A percentile compares a stretch with the other conserved stretches of the same genome.
phyloP scores from a whole-genome alignment of 352 stramenopile species.

The Phytophthora constricta region DNA sequence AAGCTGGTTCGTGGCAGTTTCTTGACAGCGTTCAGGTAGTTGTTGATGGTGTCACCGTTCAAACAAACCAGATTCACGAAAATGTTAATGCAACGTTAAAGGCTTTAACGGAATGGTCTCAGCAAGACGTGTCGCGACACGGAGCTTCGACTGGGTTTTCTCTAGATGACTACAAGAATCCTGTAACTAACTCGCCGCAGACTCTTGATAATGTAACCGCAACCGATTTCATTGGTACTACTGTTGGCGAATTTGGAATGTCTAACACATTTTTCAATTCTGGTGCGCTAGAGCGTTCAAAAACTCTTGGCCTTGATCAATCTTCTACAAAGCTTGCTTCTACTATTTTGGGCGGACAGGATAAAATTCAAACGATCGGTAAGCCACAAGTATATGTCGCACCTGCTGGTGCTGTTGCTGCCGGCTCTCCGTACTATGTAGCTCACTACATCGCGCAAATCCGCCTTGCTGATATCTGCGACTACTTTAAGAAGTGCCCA shows the following conservation, averaged over 20 bases:
- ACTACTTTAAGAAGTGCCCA: slow-evolving; percentile 28
- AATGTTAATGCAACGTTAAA: slow-evolving; percentile 18
- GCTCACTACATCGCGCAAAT: slow-evolving; percentile 14
- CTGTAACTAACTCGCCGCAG: no score
- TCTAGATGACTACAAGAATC: background rate
- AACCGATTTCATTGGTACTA: no score
- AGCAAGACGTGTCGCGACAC: background rate
- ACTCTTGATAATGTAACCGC: no score
- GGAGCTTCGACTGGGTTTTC: background rate
- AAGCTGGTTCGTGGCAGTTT: background rate
- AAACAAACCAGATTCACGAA: slow-evolving; percentile 17
- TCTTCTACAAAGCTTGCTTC: no score
- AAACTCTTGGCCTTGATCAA: no score
- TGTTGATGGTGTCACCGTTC: slow-evolving; percentile 7
- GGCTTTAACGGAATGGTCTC: slow-evolving; percentile 6
- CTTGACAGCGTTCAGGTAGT: background rate
- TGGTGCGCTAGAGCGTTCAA: background rate
- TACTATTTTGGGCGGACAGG: no score
- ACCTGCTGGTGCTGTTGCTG: no score
- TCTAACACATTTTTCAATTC: background rate
- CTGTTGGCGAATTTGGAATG: slow-evolving; percentile 1
- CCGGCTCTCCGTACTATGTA: no score
- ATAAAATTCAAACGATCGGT: no score
- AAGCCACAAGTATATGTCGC: no score
- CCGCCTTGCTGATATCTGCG: slow-evolving; percentile 10